A percentile compares a stretch with the other conserved stretches of the same genome.
Evolutionary conservation across 1,284 basidiomycete genomes (phyloP).

Genomic region (Fomitopsis palustris): DNA sequence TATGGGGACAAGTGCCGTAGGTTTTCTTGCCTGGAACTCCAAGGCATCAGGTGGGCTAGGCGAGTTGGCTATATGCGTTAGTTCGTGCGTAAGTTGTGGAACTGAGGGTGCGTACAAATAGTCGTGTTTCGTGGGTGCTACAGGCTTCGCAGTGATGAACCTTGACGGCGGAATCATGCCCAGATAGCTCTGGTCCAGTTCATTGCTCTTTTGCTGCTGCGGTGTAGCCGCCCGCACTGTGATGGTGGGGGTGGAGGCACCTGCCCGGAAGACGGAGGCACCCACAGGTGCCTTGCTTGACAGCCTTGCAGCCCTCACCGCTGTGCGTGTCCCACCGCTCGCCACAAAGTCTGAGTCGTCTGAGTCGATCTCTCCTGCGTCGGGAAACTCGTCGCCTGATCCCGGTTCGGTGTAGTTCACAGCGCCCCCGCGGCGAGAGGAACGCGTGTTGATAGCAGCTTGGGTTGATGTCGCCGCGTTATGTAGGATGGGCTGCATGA

Average conservation of each 20-base stretch:
- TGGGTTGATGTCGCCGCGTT: conserved; percentile 29
- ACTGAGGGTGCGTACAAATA: conserved; percentile 29
- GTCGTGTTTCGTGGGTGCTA: conserved; percentile 62
- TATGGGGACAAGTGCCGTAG: conserved; percentile 82
- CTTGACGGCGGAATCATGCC: conserved; percentile 82
- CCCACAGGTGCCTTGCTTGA: conserved; percentile 35
- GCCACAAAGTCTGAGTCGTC: conserved; percentile 68
- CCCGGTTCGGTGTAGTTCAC: conserved; percentile 89
- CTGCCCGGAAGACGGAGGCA: conserved; percentile 31
- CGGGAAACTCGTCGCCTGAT: conserved; percentile 77
- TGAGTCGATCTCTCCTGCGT: conserved; percentile 73
- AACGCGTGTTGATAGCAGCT: conserved; percentile 35
- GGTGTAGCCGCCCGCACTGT: conserved; percentile 16
- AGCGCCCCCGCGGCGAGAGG: conserved; percentile 57
- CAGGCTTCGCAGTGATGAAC: conserved; percentile 64
- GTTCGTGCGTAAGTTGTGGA: too few species aligned
- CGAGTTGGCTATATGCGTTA: too few species aligned
- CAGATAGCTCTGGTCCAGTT: conserved; percentile 84
- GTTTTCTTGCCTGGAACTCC: conserved; percentile 58
- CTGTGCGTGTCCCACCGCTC: conserved; percentile 46
- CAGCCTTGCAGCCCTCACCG: conserved; percentile 35
- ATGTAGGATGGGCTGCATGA: conserved; percentile 86
- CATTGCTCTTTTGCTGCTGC: conserved; percentile 42
- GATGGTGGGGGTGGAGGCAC: conserved; percentile 8
- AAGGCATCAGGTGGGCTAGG: conserved; percentile 64